Conservation (phyloP, 371 early-diverging fungal genomes). For the Lichtheimia ornata region DNA sequence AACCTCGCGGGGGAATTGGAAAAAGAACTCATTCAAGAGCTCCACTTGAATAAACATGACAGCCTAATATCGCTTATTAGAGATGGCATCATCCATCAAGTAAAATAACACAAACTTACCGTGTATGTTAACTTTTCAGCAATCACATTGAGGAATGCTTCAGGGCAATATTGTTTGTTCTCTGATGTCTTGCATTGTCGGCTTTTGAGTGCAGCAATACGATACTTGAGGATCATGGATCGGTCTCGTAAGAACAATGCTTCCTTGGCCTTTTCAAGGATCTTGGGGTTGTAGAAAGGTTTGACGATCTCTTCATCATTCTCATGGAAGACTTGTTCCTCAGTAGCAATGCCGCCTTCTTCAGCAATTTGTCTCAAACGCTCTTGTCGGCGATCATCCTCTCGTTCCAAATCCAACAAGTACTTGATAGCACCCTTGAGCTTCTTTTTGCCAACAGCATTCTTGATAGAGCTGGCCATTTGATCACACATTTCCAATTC, state of each 20-base stretch:
- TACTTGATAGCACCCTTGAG: conserved; percentile 82
- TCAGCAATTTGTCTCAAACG: conserved; percentile 30
- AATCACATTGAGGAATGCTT: conserved; percentile 87
- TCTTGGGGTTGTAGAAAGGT: conserved; percentile 65
- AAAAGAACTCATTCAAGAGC: conserved; percentile 95
- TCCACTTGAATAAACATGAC: conserved; percentile 97
- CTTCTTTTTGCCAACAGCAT: conserved; percentile 76
- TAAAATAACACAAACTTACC: conserved; percentile 18
- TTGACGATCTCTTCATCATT: conserved; percentile 52
- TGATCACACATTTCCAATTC: conserved; percentile 77
- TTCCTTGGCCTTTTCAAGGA: conserved; percentile 81
- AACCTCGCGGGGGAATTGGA: conserved; percentile 93
- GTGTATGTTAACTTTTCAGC: conserved; percentile 92
- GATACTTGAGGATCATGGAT: conserved; percentile 74
- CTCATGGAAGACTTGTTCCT: conserved; percentile 16
- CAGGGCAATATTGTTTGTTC: conserved; percentile 91
- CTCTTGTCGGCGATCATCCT: conserved; percentile 51
- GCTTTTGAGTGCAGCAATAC: conserved; percentile 77
- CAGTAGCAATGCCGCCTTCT: conserved; percentile 20
- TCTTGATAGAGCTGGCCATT: conserved; percentile 72
- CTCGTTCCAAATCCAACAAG: conserved; percentile 56
- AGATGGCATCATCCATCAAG: not conserved
- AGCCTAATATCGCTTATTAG: conserved; percentile 39
- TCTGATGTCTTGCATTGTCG: conserved; percentile 75
- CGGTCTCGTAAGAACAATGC: conserved; percentile 78